Evolutionary conservation across 441 rosid species (phyloP).

Genomic region (Bruguiera hainesii): DNA sequence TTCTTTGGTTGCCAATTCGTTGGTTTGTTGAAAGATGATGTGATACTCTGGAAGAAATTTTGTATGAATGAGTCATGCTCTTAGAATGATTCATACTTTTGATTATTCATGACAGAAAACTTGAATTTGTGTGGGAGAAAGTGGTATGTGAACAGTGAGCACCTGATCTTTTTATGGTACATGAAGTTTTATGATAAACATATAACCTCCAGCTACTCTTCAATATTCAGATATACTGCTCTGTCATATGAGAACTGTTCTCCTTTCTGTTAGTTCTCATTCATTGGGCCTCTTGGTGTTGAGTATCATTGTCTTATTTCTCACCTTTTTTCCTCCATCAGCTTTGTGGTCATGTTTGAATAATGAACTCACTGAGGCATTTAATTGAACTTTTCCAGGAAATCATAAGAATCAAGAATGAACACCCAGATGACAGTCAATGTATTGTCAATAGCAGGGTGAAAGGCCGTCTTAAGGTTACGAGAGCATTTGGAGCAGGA

Average conservation of each 20-base stretch:
- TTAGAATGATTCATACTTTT: too few species aligned
- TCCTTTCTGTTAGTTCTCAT: neutral
- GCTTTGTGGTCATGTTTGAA: neutral
- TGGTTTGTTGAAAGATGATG: neutral
- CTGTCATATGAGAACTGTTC: neutral
- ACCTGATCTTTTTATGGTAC: too few species aligned
- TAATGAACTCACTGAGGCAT: constrained; percentile 5
- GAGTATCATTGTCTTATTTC: neutral
- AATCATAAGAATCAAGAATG: constrained; percentile 84
- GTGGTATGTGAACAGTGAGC: too few species aligned
- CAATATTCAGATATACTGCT: neutral
- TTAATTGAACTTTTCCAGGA: constrained; percentile 51
- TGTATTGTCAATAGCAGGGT: constrained; percentile 94
- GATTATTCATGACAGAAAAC: too few species aligned
- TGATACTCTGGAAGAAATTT: neutral
- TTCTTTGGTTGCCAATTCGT: neutral
- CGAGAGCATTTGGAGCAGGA: constrained; percentile 99
- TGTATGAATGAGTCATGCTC: too few species aligned
- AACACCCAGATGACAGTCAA: constrained; percentile 90
- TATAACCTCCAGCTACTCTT: neutral
- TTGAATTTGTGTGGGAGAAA: too few species aligned
- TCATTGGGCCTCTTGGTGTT: neutral
- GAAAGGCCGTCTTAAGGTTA: constrained; percentile 95
- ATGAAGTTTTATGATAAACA: neutral
- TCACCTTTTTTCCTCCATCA: neutral